Evolutionary conservation across 768 basidiomycete species (phyloP), one percentile per base, ranked within the genome.

Genomic region (Rhodotorula sphaerocarpa): DNA sequence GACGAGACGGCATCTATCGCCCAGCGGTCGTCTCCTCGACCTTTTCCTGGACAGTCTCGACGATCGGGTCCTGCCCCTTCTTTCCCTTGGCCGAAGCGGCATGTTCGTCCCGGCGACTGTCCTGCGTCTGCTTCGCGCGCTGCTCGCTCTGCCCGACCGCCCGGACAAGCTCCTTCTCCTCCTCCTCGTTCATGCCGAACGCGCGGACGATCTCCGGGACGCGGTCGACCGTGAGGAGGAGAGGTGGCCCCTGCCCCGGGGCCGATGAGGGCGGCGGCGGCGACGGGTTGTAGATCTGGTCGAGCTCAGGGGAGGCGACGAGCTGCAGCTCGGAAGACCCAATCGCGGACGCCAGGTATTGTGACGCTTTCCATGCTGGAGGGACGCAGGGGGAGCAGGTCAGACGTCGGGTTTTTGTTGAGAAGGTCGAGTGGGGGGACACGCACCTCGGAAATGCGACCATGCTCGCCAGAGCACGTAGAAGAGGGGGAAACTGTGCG

Each of bases 391-490:
- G n/a, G 14, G 31, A 7, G 20, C 3, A 28, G 27, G 30, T 3
- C 25, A 12, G 21, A 25, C 27, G 10, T 39, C 36, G 36, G 10
- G 44, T 14, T 28, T 3, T 25, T 27, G 20, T 11, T 23, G 15
- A 12, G n/a, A 25, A n/a, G 18, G 11, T 18, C 2, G 11, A 7
- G 28, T 1, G 28, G 18, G 31, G 15, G 23, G 18, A 7, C 9
- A 33, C 31, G 21, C 50, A 51, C 50, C 30, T 43, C 50, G 43
- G 45, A 15, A 77, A 55, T 77, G 75, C 18, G 73, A 74, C 71
- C 73, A 77, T n/a, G 75, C 75, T 47, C 76, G 66, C 74, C 75
- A 77, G 5, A 76, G 69, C 34, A 76, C 75, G 72, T 75, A 76
- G 70, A 77, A 76, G 50, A 75, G 61, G 15, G 76, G 76, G 31